Base-by-base conservation (phyloP, 371 early-diverging fungal genomes). In the Coemansia linderi region DNA sequence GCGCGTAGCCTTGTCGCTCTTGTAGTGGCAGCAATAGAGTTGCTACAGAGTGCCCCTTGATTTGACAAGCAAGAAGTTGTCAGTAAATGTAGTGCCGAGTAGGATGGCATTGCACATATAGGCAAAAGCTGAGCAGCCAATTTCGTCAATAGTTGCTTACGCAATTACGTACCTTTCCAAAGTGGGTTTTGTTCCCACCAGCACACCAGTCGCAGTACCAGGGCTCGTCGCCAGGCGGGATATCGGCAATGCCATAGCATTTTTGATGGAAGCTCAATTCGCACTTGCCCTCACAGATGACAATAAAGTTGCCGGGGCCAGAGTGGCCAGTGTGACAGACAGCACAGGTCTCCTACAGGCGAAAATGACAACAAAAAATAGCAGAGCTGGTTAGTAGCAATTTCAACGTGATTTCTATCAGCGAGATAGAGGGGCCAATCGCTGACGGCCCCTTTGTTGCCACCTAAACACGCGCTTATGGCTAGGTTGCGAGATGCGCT, bases 251-350 rank as follows among this genome's bases (percentile, higher is more conserved):
- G 5, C 79, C 79, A 38, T 75, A 79, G 76, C 79, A 79, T 19
- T 54, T 58, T 27, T 74, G 74, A 39, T 79, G 74, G 39, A 65
- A 79, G 44, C 63, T 58, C 31, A 69, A 22, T 15, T 48, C 40
- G 59, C 79, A 74, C 46, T 67, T 79, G 48, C 79, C 79, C 31
- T 79, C 79, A 59, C 79, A 79, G 17, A 75, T 65, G 36, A 79
- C 79, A 22, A 79, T 79, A 3, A 54, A 56, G 56, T 79, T 79
- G 27, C 60, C 71, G 10, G 50, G 50, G 5, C 65, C 63, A 7
- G 37, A 71, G 36, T 75, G 65, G 19, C 79, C 79, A 22, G 52
- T 56, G 24, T 54, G 48, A 38, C 79, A 79, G 9, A 79, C 68
- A 24, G 65, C 75, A 31, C 79, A 79, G 22, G 65, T 40, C 17